Conservation (phyloP, 805 yeast genomes). For the Sugiyamaella valdiviana region DNA sequence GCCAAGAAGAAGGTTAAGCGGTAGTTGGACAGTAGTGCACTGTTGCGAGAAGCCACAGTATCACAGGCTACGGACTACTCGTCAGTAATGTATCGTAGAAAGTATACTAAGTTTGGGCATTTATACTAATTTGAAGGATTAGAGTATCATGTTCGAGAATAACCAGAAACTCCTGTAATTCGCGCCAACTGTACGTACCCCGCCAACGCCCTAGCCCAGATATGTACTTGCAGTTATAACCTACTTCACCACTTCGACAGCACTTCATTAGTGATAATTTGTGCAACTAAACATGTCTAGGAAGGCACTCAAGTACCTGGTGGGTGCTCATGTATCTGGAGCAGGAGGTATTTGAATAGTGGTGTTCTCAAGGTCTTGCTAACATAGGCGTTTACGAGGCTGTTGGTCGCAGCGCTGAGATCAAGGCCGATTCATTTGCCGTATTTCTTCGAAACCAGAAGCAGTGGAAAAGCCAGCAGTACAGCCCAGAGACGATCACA, state of each 20-base stretch:
- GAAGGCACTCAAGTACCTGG: constrained; percentile 9
- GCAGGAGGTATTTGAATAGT: constrained; percentile 54
- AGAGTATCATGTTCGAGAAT: too few species aligned
- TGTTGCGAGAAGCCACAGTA: background rate
- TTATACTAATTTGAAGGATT: too few species aligned
- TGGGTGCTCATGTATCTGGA: constrained; percentile 89
- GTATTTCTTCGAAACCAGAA: constrained; percentile 85
- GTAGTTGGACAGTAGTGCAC: background rate
- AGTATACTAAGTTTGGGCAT: too few species aligned
- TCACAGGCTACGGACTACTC: background rate
- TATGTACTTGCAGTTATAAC: too few species aligned
- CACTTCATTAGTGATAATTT: background rate
- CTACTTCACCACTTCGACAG: background rate
- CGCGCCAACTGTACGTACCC: background rate
- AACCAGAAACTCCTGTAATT: too few species aligned
- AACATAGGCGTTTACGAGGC: constrained; percentile 51
- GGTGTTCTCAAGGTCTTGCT: background rate
- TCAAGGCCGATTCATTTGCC: constrained; percentile 79
- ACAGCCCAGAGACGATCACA: constrained; percentile 56
- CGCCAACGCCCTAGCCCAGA: background rate
- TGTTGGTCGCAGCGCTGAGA: constrained; percentile 48
- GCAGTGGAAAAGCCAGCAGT: constrained; percentile 82
- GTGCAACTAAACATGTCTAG: background rate
- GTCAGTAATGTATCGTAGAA: background rate
- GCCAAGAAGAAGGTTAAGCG: constrained; percentile 12